Percentiles rank a stretch among this genome's conserved stretches.
Evolutionary conservation across 1,139 yeast species (phyloP).

Genomic region (Yamadazyma taylorii): DNA sequence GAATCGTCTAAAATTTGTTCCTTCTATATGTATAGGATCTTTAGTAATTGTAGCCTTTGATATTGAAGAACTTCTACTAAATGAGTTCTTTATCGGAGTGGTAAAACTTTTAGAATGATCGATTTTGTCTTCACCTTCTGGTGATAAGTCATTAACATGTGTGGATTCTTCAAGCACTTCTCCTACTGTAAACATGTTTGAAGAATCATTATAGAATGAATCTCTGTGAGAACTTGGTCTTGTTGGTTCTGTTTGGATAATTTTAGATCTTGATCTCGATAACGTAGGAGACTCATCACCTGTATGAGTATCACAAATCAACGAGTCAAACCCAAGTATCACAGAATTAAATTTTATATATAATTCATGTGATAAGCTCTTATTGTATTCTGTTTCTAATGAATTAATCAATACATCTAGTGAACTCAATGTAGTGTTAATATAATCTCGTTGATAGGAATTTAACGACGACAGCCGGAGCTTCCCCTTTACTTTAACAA

Average conservation of each 20-base stretch:
- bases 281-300: background rate
- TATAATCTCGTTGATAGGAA: constrained; percentile 14
- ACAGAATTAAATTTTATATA: background rate
- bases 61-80: constrained; percentile 10
- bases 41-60: constrained; percentile 13
- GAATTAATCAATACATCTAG: constrained; percentile 7
- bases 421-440: constrained; percentile 10
- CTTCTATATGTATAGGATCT: constrained; percentile 8
- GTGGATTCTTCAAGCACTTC: background rate
- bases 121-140: too few relatives aligned
- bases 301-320: background rate
- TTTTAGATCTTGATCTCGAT: background rate
- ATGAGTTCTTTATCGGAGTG: constrained; percentile 6
- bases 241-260: background rate
- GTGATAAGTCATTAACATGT: too few relatives aligned
- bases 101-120: background rate
- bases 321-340: constrained; percentile 1
- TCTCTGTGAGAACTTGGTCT: background rate
- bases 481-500: background rate
- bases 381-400: constrained; percentile 3
- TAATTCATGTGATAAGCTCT: constrained; percentile 1
- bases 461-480: constrained; percentile 3
- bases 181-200: background rate
- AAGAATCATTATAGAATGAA: background rate
- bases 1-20: constrained; percentile 8